Percentiles rank a stretch among this genome's conserved stretches.
Conservation (phyloP, 2,329 filamentous ascomycete genomes). For the Hypoxylon sp. region DNA sequence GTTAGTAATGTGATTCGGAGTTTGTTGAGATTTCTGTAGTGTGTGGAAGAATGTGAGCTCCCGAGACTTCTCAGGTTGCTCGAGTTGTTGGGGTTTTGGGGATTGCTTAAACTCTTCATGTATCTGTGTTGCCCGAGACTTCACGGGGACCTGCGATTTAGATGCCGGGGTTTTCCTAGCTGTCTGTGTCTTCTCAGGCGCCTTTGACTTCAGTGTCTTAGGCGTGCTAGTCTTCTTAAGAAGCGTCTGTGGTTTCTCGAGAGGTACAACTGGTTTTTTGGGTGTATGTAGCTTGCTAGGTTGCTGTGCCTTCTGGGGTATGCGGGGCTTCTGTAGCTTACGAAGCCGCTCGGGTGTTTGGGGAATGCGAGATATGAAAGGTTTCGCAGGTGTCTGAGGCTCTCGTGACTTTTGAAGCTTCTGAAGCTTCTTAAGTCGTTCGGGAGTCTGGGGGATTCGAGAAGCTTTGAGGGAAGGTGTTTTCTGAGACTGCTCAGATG, state of each 20-base stretch:
- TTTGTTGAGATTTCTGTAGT: conserved; percentile 3
- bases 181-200: conserved; percentile 2
- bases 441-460: conserved; percentile 10
- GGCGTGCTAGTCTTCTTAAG: conserved; percentile 4
- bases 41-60: not conserved
- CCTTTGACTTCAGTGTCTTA: conserved; percentile 6
- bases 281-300: not conserved
- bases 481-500: conserved; percentile 17
- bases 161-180: conserved; percentile 1
- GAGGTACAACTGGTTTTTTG: not conserved
- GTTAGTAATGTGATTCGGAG: conserved; percentile 28
- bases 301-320: conserved; percentile 9
- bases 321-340: conserved; percentile 12
- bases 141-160: conserved; percentile 10
- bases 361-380: conserved; percentile 13
- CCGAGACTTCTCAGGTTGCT: conserved; percentile 26
- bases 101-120: conserved; percentile 14
- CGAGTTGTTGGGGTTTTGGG: not conserved
- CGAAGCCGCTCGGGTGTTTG: conserved; percentile 21
- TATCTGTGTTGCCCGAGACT: not conserved
- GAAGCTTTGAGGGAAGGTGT: conserved; percentile 6
- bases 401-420: conserved; percentile 6
- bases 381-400: conserved; percentile 11
- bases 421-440: conserved; percentile 12
- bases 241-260: not conserved